Evolutionary conservation across 208 protist genomes (phyloP).

Genomic region (Trypanosoma mega): DNA sequence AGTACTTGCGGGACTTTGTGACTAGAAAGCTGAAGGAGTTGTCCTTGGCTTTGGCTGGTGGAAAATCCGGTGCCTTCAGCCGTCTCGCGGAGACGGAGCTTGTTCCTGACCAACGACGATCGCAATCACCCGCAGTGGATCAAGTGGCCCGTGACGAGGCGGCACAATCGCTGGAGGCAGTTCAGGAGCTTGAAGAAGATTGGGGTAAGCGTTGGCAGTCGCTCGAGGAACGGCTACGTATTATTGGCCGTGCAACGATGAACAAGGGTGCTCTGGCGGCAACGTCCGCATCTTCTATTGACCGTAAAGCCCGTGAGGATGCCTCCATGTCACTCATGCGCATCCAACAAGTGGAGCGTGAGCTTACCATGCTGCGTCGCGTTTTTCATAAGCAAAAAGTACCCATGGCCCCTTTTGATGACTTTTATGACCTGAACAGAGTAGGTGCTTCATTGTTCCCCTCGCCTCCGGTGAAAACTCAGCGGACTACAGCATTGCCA

Average conservation of each 20-base stretch:
- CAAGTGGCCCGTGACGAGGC: constrained; percentile 54
- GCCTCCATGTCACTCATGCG: constrained; percentile 82
- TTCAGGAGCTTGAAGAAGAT: constrained; percentile 80
- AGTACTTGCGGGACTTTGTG: constrained; percentile 58
- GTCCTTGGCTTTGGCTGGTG: constrained; percentile 23
- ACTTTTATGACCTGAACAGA: not conserved
- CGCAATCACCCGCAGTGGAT: too few relatives aligned
- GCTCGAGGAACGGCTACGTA: constrained; percentile 82
- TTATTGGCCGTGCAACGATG: constrained; percentile 76
- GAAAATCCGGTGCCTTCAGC: too few relatives aligned
- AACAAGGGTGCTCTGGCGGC: constrained; percentile 29
- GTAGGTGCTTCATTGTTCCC: not conserved
- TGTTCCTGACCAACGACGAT: too few relatives aligned
- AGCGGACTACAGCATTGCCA: not conserved
- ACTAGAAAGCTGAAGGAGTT: constrained; percentile 73
- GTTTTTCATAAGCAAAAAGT: constrained; percentile 19
- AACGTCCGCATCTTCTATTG: constrained; percentile 34
- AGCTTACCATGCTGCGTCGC: constrained; percentile 52
- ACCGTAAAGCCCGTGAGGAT: constrained; percentile 87
- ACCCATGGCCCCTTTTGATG: not conserved
- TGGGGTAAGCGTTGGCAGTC: constrained; percentile 68
- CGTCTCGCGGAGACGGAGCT: too few relatives aligned
- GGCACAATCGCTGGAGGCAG: constrained; percentile 37
- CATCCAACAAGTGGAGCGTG: constrained; percentile 77
- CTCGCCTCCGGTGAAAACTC: not conserved